Conservation (phyloP, 305 asterid genomes). For the Lippia alba region DNA sequence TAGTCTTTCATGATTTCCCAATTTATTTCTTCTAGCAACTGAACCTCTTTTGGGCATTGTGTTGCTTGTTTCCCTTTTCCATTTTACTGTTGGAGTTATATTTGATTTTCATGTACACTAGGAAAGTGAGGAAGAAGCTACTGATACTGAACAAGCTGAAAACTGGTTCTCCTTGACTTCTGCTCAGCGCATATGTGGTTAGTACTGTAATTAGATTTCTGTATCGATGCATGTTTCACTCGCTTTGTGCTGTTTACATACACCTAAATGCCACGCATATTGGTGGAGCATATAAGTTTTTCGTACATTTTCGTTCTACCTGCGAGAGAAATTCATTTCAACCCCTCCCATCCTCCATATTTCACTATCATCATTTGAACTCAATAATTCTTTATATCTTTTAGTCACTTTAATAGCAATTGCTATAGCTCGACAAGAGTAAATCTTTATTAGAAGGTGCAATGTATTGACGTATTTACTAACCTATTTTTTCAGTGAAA, state of each 20-base stretch:
- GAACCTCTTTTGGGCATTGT: conserved; percentile 7
- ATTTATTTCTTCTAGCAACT: conserved; percentile 19
- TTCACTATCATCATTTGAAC: too few species aligned
- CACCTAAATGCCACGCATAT: background rate
- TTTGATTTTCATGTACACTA: conserved; percentile 42
- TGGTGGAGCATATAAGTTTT: conserved; percentile 3
- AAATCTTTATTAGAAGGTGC: too few species aligned
- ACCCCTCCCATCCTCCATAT: conserved; percentile 5
- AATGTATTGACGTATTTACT: background rate
- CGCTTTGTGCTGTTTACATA: conserved; percentile 8
- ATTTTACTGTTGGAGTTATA: conserved; percentile 24
- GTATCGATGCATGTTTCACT: conserved; percentile 6
- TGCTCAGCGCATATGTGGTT: conserved; percentile 97
- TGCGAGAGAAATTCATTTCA: conserved; percentile 15
- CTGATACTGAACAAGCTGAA: conserved; percentile 98
- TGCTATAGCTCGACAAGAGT: too few species aligned
- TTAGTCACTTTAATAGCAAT: too few species aligned
- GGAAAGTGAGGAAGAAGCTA: conserved; percentile 99
- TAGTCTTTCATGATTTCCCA: background rate
- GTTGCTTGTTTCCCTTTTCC: conserved; percentile 19
- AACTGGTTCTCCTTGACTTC: conserved; percentile 98
- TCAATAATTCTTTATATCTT: too few species aligned
- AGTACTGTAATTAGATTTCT: conserved; percentile 34
- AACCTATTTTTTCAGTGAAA: background rate
- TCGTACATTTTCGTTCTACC: background rate